These are phyloP conservation scores for Alternaria sp. DNA, from an alignment of 2,329 filamentous ascomycete genomes.

Conservation along the genomic window DNA sequence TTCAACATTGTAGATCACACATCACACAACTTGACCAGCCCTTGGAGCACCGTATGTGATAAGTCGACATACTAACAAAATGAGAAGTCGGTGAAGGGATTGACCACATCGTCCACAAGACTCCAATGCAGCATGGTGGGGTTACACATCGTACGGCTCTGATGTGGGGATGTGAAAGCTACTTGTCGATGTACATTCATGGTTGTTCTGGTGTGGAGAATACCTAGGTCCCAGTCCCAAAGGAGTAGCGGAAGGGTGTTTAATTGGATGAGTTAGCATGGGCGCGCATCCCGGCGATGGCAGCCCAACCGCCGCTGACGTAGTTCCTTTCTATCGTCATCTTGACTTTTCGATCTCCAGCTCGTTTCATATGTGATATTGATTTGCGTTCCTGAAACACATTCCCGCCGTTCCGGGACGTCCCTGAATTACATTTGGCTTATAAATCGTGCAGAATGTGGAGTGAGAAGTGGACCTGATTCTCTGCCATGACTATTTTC, in stretches of 20 bases:
- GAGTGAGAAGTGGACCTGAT: constrained; percentile 1
- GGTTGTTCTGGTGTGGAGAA: constrained; percentile 9
- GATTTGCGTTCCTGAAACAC: constrained; percentile 12
- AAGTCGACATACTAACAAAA: neutral
- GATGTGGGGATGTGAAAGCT: constrained; percentile 10
- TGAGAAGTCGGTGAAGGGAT: constrained; percentile 15
- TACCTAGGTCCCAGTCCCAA: constrained; percentile 1
- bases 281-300: constrained; percentile 10
- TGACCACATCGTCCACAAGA: constrained; percentile 10
- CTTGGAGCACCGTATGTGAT: neutral
- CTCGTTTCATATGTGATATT: constrained; percentile 3
- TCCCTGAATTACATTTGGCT: neutral
- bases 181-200: constrained; percentile 7
- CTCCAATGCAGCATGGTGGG: constrained; percentile 10
- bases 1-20: neutral
- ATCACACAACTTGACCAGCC: constrained; percentile 1
- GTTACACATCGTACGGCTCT: constrained; percentile 12
- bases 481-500: neutral
- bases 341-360: constrained; percentile 12
- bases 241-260: neutral
- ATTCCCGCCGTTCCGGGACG: neutral
- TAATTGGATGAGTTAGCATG: neutral
- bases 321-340: constrained; percentile 15
- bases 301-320: constrained; percentile 12
- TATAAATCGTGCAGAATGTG: constrained; percentile 3